Evolutionary conservation across 2,329 filamentous ascomycete genomes (phyloP), one percentile per base, ranked within the genome.

Genomic region (Arachnomyces sp.): DNA sequence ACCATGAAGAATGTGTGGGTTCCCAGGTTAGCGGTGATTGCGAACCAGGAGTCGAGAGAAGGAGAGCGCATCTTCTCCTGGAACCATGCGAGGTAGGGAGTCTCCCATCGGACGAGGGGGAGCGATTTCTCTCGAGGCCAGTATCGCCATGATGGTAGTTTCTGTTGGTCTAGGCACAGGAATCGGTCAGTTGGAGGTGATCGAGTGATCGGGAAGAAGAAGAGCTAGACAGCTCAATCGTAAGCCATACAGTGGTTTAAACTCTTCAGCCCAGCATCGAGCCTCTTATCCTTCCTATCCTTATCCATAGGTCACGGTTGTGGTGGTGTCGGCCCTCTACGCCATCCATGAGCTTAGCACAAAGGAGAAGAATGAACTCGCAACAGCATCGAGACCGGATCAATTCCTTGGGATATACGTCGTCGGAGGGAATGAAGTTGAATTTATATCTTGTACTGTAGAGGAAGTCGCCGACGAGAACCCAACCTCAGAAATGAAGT

Each of bases 1-100:
- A 95, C 76, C 89, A 96, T 96, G 72, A 95, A 98, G 70, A 95
- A 96, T 1, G 92, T 98, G 66, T 98, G 92, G 1, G 92, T 98
- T 50, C 92, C 87, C 40, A 96, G 77, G 63, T 96, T 98, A 48
- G 92, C 92, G 1, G 89, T 94, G 50, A 93, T 86, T 37, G 92
- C 90, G 65, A 98, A 98, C 70, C 95, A 98, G 47, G 86, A 86
- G 65, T 98, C 92, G 55, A 96, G 80, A 7, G 84, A 76, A 1
- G 87, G 86, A 14, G 86, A 83, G 55, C 90, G 84, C 60, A 90
- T 65, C 59, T 72, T 79, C 51, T 82, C 75, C 72, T 98, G 92
- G 57, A 95, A 69, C 68, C 78, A 82, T 42, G 90, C 90, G 13
- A 98, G 80, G 64, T 94, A 92, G 1, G 89, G 90, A 21, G 92